Base-by-base conservation (phyloP, 352 stramenopile species). In the Phytophthora crassamura region DNA sequence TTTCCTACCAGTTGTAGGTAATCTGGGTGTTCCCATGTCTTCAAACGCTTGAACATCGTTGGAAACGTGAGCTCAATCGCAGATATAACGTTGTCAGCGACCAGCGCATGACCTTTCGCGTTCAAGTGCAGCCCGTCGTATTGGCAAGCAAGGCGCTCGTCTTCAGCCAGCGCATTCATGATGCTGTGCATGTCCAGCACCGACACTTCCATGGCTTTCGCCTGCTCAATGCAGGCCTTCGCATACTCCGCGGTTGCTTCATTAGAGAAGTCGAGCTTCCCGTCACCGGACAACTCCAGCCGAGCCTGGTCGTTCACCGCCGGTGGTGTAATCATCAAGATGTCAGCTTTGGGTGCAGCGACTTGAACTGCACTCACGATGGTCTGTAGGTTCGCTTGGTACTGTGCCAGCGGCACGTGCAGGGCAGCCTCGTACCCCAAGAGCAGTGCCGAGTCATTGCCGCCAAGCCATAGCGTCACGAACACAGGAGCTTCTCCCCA, bases 391-490 rank as follows among this genome's bases (percentile, higher is more conserved):
- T 90, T 88, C 39, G 43, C 42, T 20, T 68, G 67, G 52, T 84
- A 90, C 12, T 69, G 52, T 1, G 50, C 54, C 3, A 90, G 54
- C 35, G 78, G 69, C 32, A 91, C 74, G 51, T 89, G 76, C 43
- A 85, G 65, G 18, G 50, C 45, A 35, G 50, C 51, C 30, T 72
- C 57, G 28, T 51, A 61, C 2, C 80, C 80, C 11, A 58, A 64
- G 12, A 51, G 43, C 12, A 89, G 57, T 4, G 80, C 77, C 14
- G 82, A 81, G 55, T 91, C 82, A 39, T 91, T 91, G 18, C 78
- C 70, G 30, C 80, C 82, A n/a, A 91, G 69, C 75, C 76, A 89
- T 3, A 91, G 48, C 8, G 72, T 72, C 64, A 86, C 73, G 5
- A 86, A 42, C 28, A 64, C 51, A 38, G 75, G 72, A 33, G 66